phyloP scores from a whole-genome alignment of 306 rosid genomes.

The Inga oerstediana region DNA sequence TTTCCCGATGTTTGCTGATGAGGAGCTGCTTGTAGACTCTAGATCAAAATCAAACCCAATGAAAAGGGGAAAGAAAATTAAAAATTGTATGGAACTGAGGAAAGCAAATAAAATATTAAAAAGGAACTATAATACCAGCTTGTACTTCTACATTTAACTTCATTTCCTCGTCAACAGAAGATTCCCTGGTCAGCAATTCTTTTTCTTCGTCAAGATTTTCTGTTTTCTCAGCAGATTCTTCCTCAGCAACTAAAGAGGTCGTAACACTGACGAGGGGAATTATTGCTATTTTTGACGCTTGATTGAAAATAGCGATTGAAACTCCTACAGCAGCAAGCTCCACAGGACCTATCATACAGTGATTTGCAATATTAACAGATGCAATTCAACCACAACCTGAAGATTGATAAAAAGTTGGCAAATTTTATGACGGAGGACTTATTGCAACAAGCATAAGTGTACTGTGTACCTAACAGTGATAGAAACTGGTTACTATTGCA shows the following conservation, averaged over 20 bases:
- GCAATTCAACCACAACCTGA: too few species aligned
- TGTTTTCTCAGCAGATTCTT: slow-evolving; percentile 53
- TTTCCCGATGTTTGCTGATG: slow-evolving; percentile 24
- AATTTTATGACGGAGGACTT: too few species aligned
- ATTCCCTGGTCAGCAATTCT: slow-evolving; percentile 28
- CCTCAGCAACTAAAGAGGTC: slow-evolving; percentile 89
- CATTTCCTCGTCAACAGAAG: not conserved
- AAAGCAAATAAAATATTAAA: not conserved
- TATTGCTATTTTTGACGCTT: slow-evolving; percentile 78
- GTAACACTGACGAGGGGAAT: slow-evolving; percentile 87
- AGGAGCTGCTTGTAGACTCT: slow-evolving; percentile 29
- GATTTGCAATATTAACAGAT: not conserved
- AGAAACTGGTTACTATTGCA: too few species aligned
- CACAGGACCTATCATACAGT: slow-evolving; percentile 58
- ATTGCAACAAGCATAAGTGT: too few species aligned
- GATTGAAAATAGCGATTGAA: slow-evolving; percentile 86
- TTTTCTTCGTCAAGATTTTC: slow-evolving; percentile 22
- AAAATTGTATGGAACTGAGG: not conserved
- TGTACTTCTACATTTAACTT: slow-evolving; percentile 30
- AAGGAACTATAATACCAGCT: slow-evolving; percentile 33
- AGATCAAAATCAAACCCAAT: slow-evolving; percentile 21
- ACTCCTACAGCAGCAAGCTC: slow-evolving; percentile 95
- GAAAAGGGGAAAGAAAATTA: not conserved
- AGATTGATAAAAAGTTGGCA: too few species aligned
- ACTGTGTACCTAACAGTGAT: too few species aligned